A percentile compares a stretch with the other conserved stretches of the same genome.
Evolutionary conservation across 495 filamentous ascomycete genomes (phyloP).

Genomic region (Apiosordaria backusii): DNA sequence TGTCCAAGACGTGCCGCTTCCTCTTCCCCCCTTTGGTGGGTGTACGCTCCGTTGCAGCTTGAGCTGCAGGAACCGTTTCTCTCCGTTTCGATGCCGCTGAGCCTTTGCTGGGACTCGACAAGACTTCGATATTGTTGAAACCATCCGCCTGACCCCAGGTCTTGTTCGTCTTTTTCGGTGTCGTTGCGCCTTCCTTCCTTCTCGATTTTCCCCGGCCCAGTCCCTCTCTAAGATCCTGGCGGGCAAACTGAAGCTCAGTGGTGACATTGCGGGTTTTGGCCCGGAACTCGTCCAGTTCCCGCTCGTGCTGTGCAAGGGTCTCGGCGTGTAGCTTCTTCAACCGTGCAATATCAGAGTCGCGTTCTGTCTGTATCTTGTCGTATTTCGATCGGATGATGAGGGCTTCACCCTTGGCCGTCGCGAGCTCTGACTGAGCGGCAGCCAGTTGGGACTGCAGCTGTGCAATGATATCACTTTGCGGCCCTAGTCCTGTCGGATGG

Average conservation of each 20-base stretch:
- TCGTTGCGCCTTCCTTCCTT: slow-evolving; percentile 37
- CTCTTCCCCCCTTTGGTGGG: slow-evolving; percentile 46
- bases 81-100: slow-evolving; percentile 32
- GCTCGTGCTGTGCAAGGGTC: slow-evolving; percentile 45
- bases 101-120: slow-evolving; percentile 41
- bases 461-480: slow-evolving; percentile 26
- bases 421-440: slow-evolving; percentile 42
- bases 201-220: slow-evolving; percentile 39
- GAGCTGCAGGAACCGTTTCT: slow-evolving; percentile 33
- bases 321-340: slow-evolving; percentile 47
- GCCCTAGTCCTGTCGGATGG: slow-evolving; percentile 5
- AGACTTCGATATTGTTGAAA: slow-evolving; percentile 52
- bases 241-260: slow-evolving; percentile 52
- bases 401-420: slow-evolving; percentile 47
- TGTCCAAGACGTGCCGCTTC: slow-evolving; percentile 50
- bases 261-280: slow-evolving; percentile 43
- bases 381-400: slow-evolving; percentile 52
- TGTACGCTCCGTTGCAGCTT: slow-evolving; percentile 41
- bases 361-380: slow-evolving; percentile 35
- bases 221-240: slow-evolving; percentile 49
- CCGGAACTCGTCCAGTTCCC: slow-evolving; percentile 42
- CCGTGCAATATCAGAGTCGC: slow-evolving; percentile 45
- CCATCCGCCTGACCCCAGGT: slow-evolving; percentile 47
- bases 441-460: slow-evolving; percentile 33
- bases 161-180: slow-evolving; percentile 49